phyloP scores from a whole-genome alignment of 75 land plant genomes.

The Adiantum capillusveneris region DNA sequence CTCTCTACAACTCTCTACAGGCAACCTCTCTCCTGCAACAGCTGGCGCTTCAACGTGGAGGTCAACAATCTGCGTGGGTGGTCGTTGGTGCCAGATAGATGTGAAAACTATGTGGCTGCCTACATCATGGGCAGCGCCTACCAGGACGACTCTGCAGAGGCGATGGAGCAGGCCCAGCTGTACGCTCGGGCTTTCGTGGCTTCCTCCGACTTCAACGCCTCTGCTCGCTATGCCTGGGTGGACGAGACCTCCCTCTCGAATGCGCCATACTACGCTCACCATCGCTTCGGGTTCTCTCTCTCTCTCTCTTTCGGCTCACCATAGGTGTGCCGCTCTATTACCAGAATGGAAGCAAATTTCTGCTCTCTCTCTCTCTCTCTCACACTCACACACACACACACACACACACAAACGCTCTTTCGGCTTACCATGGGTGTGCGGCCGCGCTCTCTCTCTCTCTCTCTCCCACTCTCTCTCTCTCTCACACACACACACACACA shows the following conservation, averaged over 20 bases:
- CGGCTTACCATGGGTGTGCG: no score
- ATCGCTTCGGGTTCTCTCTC: constrained; percentile 51
- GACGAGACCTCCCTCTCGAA: constrained; percentile 80
- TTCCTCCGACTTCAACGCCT: constrained; percentile 24
- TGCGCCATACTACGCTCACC: constrained; percentile 45
- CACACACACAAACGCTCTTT: no score
- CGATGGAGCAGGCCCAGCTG: constrained; percentile 19
- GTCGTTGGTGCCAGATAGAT: constrained; percentile 39
- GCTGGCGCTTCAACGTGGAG: constrained; percentile 43
- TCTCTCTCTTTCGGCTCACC: no score
- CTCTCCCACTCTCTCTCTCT: no score
- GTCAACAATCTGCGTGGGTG: constrained; percentile 38
- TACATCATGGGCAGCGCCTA: constrained; percentile 59
- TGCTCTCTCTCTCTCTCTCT: no score
- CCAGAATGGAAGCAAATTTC: no score
- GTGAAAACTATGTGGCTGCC: constrained; percentile 30
- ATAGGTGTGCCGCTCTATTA: no score
- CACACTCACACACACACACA: no score
- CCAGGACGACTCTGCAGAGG: constrained; percentile 33
- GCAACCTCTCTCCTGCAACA: constrained; percentile 4
- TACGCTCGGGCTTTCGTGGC: constrained; percentile 21
- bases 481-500: no score
- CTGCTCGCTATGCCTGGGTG: constrained; percentile 33
- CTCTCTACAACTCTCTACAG: no score
- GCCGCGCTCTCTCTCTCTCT: no score